Conservation (phyloP, 352 stramenopile genomes). For the Phytopythium litorale region DNA sequence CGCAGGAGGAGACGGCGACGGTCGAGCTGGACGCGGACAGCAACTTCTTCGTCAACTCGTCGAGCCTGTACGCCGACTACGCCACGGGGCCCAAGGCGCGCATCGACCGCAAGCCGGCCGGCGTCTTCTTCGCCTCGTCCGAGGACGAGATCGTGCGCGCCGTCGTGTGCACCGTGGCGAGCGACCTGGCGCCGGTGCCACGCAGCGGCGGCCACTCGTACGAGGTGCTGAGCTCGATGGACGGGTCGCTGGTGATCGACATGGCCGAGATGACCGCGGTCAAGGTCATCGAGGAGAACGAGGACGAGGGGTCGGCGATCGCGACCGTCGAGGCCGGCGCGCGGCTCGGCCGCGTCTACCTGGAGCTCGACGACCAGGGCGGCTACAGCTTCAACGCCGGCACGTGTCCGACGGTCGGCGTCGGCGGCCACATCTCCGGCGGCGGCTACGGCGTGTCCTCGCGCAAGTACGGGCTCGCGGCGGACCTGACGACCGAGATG, state of each 20-base stretch:
- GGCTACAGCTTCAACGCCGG: constrained; percentile 56
- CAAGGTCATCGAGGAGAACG: constrained; percentile 22
- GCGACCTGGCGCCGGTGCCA: constrained; percentile 31
- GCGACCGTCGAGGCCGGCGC: constrained; percentile 37
- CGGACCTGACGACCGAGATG: constrained; percentile 38
- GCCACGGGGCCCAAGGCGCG: constrained; percentile 47
- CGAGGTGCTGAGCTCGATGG: constrained; percentile 53
- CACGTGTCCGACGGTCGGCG: constrained; percentile 46
- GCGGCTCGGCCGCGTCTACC: constrained; percentile 42
- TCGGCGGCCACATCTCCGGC: constrained; percentile 48
- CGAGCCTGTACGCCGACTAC: constrained; percentile 35
- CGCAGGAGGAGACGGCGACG: constrained; percentile 13
- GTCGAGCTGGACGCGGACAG: constrained; percentile 12
- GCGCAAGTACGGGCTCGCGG: constrained; percentile 44
- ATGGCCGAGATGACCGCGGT: constrained; percentile 53
- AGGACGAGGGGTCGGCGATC: constrained; percentile 25
- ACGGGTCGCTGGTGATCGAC: constrained; percentile 51
- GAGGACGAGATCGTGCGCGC: constrained; percentile 42
- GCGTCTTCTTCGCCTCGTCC: constrained; percentile 40
- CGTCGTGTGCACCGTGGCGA: constrained; percentile 32
- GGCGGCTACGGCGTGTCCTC: constrained; percentile 47
- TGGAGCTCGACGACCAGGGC: constrained; percentile 33
- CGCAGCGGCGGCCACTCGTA: constrained; percentile 53
- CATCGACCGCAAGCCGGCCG: constrained; percentile 36
- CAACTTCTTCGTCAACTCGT: constrained; percentile 35